Percentiles rank a stretch among this genome's conserved stretches.
Conservation (phyloP, 108 stramenopile genomes). For the Cylindrotheca fusiformis region DNA sequence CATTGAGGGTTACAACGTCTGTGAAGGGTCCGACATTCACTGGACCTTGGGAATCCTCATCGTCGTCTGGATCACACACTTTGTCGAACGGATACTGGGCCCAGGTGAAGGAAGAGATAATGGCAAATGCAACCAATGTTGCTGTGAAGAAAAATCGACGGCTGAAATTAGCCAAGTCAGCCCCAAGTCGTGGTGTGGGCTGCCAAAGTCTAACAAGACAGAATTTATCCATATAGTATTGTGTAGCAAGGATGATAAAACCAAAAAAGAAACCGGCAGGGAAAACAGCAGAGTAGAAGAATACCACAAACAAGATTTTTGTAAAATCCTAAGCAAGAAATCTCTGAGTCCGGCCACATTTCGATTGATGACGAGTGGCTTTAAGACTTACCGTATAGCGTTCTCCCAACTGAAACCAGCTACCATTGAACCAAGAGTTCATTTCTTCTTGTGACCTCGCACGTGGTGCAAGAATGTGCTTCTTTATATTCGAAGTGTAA, state of each 20-base stretch:
- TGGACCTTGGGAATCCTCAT: background rate
- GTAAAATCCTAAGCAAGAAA: constrained; percentile 47
- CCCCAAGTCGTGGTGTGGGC: constrained; percentile 47
- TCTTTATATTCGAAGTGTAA: constrained; percentile 43
- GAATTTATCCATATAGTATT: constrained; percentile 61
- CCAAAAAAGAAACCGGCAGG: constrained; percentile 69
- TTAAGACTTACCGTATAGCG: constrained; percentile 50
- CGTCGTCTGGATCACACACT: constrained; percentile 39
- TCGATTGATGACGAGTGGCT: background rate
- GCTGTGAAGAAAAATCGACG: constrained; percentile 62
- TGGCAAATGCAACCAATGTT: constrained; percentile 35
- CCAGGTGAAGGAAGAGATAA: constrained; percentile 51
- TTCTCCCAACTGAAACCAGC: constrained; percentile 64
- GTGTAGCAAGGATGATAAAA: constrained; percentile 46
- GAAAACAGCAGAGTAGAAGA: constrained; percentile 72
- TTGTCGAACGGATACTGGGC: constrained; percentile 67
- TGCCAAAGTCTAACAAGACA: constrained; percentile 67
- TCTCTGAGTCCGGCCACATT: background rate
- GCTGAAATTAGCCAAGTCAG: constrained; percentile 57
- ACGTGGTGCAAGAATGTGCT: constrained; percentile 68
- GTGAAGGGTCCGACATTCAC: constrained; percentile 12
- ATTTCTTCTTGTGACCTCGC: constrained; percentile 63
- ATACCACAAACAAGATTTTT: constrained; percentile 68
- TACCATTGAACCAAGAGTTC: constrained; percentile 64
- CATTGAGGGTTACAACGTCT: constrained; percentile 10